Base-by-base conservation (phyloP, 495 filamentous ascomycete genomes). In the Neurospora sublineolata region DNA sequence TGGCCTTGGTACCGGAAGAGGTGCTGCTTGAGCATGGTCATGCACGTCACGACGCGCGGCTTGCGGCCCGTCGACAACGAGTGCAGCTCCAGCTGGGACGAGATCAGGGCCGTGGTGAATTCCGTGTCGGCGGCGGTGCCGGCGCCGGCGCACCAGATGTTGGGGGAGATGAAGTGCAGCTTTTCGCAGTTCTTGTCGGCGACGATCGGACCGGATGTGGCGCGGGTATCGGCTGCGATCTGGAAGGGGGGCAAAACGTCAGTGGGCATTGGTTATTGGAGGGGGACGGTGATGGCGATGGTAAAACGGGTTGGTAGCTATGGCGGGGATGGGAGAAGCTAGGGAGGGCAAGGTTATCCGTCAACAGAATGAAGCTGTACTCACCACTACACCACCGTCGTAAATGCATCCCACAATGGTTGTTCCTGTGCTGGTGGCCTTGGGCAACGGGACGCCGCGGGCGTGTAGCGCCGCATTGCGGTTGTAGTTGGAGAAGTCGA, bases 101-200 rank as follows among this genome's bases (percentile, higher is more conserved):
- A 97, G 86, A 99, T 97, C 80, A 99, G 89, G 76, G 96, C 89
- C 68, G 95, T 99, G 73, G 96, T 98, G 87, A 99, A 99, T 83
- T 99, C 95, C 73, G 95, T 99, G 82, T 99, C 96, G 73, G 96
- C 95, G 73, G 95, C 95, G 52, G 95, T 99, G 83, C 95, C 95
- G 72, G 95, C 96, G 76, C 96, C 96, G 16, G 96, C 96, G 85
- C 96, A 99, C 96, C 95, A 99, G 85, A 99, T 99, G 83, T 97
- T 93, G 70, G 96, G 93, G 12, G 95, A 86, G 82, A 98, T 99
- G 86, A 96, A 99, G 84, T 99, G 96, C 68, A 99, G 89, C 86
- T 99, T 99, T 83, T 99, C 93, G 84, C 96, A 99, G 89, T 99
- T 99, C 92, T 99, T 99, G 89, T 99, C 96, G 79, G 96, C 96